Percentiles rank a stretch among this genome's conserved stretches.
These are phyloP conservation scores for Ophiostoma fasciatum DNA, from an alignment of 2,329 filamentous ascomycete species.

Conservation along the genomic window DNA sequence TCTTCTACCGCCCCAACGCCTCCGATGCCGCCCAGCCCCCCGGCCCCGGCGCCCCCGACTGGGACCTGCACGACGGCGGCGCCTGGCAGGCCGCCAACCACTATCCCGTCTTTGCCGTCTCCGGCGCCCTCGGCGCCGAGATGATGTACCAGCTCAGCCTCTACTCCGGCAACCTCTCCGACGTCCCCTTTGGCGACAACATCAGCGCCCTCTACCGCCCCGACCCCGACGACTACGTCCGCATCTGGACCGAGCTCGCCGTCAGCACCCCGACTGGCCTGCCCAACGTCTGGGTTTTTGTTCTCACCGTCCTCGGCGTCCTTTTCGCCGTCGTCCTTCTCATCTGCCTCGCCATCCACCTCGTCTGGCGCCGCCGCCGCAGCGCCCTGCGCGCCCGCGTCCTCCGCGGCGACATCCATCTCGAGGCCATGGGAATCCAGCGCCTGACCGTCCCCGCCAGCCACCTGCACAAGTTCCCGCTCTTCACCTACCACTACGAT, in stretches of 20 bases:
- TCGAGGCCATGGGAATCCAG: conserved; percentile 77
- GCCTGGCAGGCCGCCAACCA: conserved; percentile 57
- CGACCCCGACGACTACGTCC: conserved; percentile 42
- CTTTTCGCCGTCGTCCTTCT: conserved; percentile 51
- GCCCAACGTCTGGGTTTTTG: conserved; percentile 70
- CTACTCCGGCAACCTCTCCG: conserved; percentile 63
- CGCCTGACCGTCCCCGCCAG: conserved; percentile 60
- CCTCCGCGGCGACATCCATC: conserved; percentile 62
- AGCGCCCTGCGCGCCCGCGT: conserved; percentile 55
- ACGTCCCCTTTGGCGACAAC: conserved; percentile 41
- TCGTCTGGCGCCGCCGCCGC: conserved; percentile 58
- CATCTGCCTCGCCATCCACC: conserved; percentile 61
- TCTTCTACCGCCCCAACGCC: conserved; percentile 47
- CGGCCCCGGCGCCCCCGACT: conserved; percentile 44
- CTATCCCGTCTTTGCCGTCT: conserved; percentile 74
- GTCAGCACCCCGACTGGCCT: conserved; percentile 34
- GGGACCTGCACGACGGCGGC: conserved; percentile 55
- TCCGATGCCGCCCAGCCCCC: conserved; percentile 50
- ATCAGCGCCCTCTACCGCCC: conserved; percentile 40
- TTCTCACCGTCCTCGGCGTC: conserved; percentile 55
- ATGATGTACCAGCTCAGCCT: conserved; percentile 58
- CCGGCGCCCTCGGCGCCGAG: conserved; percentile 47
- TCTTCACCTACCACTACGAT: conserved; percentile 59
- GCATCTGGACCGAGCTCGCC: conserved; percentile 41
- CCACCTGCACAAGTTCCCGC: conserved; percentile 57